These are phyloP conservation scores for Platanus orientalis DNA, from an alignment of 164 flowering plant species.

Conservation along the genomic window DNA sequence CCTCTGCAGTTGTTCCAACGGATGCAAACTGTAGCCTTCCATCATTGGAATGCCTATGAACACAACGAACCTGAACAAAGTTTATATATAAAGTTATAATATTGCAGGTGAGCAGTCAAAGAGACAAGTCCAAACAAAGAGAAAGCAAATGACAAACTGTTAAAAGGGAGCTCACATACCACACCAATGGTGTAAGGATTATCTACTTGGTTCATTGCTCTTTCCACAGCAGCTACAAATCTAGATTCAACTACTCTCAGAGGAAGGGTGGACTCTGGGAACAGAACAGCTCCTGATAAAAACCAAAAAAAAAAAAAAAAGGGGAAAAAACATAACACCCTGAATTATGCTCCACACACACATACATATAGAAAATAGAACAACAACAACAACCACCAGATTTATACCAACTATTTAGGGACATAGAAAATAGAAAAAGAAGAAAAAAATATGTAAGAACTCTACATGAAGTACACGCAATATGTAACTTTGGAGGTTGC, in stretches of 20 bases:
- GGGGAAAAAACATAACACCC: neutral
- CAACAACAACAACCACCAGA: too few relatives aligned
- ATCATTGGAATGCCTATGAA: conserved; percentile 33
- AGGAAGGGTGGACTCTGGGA: conserved; percentile 90
- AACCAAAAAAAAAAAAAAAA: conserved; percentile 1
- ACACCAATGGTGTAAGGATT: conserved; percentile 75
- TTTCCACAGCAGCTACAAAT: conserved; percentile 63
- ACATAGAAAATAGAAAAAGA: too few relatives aligned
- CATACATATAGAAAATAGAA: too few relatives aligned
- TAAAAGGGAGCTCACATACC: conserved; percentile 46
- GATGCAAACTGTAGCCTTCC: conserved; percentile 37
- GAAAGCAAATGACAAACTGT: neutral
- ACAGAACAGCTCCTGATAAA: conserved; percentile 74
- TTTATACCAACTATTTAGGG: too few relatives aligned
- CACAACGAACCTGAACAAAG: conserved; percentile 56
- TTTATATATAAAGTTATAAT: neutral
- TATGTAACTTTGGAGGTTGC: too few relatives aligned
- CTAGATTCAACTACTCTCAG: conserved; percentile 65
- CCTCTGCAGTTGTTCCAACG: conserved; percentile 95
- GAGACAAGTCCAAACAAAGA: too few relatives aligned
- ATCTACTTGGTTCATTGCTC: conserved; percentile 63
- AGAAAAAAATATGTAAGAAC: too few relatives aligned
- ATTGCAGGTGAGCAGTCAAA: neutral
- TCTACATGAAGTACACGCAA: too few relatives aligned
- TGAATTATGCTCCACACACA: too few relatives aligned